These are phyloP conservation scores for Penicillium sp. DNA, from an alignment of 2,329 filamentous ascomycete genomes.

Conservation along the genomic window DNA sequence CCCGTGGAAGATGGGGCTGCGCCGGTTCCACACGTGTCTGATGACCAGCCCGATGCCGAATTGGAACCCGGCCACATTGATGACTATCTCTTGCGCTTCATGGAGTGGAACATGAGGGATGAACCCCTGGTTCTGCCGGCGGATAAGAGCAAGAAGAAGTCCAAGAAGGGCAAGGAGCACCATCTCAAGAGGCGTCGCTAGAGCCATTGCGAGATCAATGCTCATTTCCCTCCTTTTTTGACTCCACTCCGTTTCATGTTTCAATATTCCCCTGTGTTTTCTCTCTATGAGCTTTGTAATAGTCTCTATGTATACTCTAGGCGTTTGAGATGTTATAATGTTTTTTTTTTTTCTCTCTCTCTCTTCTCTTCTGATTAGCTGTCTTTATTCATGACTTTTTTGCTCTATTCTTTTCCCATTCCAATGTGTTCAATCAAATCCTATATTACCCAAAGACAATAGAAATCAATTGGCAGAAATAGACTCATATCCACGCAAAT, in stretches of 20 bases:
- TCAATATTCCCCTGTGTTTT: conserved; percentile 2
- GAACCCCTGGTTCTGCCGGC: conserved; percentile 50
- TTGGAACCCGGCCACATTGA: conserved; percentile 63
- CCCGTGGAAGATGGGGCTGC: conserved; percentile 30
- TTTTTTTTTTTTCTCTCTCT: no score
- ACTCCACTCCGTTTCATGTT: conserved; percentile 1
- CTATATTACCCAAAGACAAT: background rate
- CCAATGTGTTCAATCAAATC: background rate
- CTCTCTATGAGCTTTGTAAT: background rate
- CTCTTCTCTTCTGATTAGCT: background rate
- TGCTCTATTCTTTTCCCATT: background rate
- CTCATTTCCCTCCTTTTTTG: background rate
- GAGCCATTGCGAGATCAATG: background rate
- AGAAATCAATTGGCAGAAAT: background rate
- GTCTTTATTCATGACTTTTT: background rate
- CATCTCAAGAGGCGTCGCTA: conserved; percentile 41
- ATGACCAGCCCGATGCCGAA: conserved; percentile 38
- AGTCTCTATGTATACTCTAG: background rate
- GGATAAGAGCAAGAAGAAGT: conserved; percentile 51
- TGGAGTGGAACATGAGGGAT: conserved; percentile 59
- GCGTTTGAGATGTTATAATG: background rate
- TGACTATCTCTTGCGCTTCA: conserved; percentile 70
- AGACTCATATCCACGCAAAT: background rate
- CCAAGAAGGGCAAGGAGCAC: conserved; percentile 50
- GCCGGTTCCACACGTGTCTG: conserved; percentile 12